phyloP scores from a whole-genome alignment of 2,329 filamentous ascomycete species.

The Penicillium sp. region DNA sequence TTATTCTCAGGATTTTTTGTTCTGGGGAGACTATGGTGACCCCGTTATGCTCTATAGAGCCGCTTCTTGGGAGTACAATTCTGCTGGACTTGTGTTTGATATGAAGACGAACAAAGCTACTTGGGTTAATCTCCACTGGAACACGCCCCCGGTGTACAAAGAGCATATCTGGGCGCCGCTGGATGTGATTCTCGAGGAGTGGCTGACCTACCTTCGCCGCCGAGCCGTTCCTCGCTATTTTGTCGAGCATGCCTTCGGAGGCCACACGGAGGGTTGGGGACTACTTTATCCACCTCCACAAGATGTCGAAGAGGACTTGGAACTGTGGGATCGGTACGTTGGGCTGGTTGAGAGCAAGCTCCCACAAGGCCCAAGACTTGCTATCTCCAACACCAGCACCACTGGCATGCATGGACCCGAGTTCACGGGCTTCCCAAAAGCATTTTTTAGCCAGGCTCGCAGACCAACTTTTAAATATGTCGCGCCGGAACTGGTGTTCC shows the following conservation, averaged over 20 bases:
- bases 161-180: slow-evolving; percentile 9
- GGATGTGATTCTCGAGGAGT: slow-evolving; percentile 3
- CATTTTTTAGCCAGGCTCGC: slow-evolving; percentile 2
- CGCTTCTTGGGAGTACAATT: neutral
- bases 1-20: neutral
- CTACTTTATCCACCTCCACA: neutral
- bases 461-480: slow-evolving; percentile 1
- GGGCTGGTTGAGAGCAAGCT: slow-evolving; percentile 3
- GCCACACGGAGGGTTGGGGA: neutral
- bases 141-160: neutral
- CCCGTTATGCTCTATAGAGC: neutral
- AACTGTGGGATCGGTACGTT: neutral
- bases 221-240: neutral
- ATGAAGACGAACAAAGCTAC: slow-evolving; percentile 8
- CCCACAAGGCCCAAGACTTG: neutral
- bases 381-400: neutral
- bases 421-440: neutral
- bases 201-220: slow-evolving; percentile 1
- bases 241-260: neutral
- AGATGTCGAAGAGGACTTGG: slow-evolving; percentile 3
- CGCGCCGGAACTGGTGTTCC: neutral
- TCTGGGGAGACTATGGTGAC: neutral
- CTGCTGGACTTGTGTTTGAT: slow-evolving; percentile 6
- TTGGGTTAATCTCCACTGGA: slow-evolving; percentile 1
- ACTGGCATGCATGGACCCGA: neutral